phyloP scores from a whole-genome alignment of 164 flowering plant genomes.

The Vitis labrusca region DNA sequence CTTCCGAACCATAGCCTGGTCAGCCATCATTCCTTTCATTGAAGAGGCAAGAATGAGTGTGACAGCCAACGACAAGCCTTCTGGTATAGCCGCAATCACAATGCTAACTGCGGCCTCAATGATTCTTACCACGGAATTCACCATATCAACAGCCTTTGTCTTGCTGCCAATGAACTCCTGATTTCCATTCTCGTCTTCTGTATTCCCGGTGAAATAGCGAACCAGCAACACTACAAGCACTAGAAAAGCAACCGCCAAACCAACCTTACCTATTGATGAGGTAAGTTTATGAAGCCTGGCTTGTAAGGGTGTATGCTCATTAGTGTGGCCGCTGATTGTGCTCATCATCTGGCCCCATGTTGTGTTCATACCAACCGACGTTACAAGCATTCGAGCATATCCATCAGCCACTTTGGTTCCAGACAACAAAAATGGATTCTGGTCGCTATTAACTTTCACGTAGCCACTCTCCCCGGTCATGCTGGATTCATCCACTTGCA shows the following conservation, averaged over 20 bases:
- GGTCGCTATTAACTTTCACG: constrained; percentile 15
- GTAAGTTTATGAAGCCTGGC: constrained; percentile 53
- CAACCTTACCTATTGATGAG: constrained; percentile 50
- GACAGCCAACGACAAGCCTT: constrained; percentile 36
- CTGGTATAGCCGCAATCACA: constrained; percentile 30
- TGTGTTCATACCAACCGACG: constrained; percentile 46
- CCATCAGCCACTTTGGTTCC: constrained; percentile 45
- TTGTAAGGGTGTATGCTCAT: constrained; percentile 63
- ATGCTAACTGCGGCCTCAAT: constrained; percentile 30
- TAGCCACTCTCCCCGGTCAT: constrained; percentile 39
- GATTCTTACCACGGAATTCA: constrained; percentile 25
- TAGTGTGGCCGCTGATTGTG: constrained; percentile 31
- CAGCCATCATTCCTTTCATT: constrained; percentile 41
- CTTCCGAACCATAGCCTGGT: constrained; percentile 35
- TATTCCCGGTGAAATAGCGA: constrained; percentile 34
- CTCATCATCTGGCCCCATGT: constrained; percentile 62
- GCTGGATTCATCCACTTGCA: constrained; percentile 43
- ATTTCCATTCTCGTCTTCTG: constrained; percentile 45
- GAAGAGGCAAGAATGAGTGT: constrained; percentile 34
- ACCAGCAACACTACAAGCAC: constrained; percentile 34
- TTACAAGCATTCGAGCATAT: constrained; percentile 50
- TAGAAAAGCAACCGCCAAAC: constrained; percentile 48
- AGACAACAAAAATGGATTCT: constrained; percentile 28
- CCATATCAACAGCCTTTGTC: constrained; percentile 34
- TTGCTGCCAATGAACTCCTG: constrained; percentile 35